phyloP scores from a whole-genome alignment of 2,329 filamentous ascomycete genomes.

The Fusarium verrucosum region DNA sequence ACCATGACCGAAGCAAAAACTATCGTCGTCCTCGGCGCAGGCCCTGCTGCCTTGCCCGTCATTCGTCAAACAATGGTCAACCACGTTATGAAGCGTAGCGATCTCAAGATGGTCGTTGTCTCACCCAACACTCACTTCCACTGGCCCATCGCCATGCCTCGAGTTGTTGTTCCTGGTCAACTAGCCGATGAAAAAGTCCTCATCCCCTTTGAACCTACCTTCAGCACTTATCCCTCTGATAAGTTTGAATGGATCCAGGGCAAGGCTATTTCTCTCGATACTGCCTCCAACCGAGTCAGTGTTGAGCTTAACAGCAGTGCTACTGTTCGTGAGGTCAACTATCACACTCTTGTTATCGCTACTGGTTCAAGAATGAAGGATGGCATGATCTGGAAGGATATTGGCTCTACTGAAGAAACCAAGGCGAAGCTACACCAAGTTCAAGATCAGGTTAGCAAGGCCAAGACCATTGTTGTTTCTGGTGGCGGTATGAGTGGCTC shows the following conservation, averaged over 20 bases:
- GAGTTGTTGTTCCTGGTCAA: slow-evolving; percentile 58
- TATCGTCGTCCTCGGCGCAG: slow-evolving; percentile 62
- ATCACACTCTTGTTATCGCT: slow-evolving; percentile 64
- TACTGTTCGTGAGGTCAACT: slow-evolving; percentile 52
- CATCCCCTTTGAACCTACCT: slow-evolving; percentile 52
- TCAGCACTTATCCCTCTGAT: slow-evolving; percentile 57
- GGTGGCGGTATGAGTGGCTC: slow-evolving; percentile 62
- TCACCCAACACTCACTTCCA: slow-evolving; percentile 59
- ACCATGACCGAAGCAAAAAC: slow-evolving; percentile 46
- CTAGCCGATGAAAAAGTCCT: slow-evolving; percentile 54
- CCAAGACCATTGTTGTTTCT: slow-evolving; percentile 60
- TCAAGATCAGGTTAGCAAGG: slow-evolving; percentile 52
- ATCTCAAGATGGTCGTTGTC: slow-evolving; percentile 58
- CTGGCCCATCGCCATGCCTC: slow-evolving; percentile 59
- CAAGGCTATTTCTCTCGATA: slow-evolving; percentile 56
- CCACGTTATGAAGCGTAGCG: slow-evolving; percentile 51
- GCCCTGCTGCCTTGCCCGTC: slow-evolving; percentile 56
- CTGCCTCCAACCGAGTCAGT: slow-evolving; percentile 53
- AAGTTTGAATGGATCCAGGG: slow-evolving; percentile 64
- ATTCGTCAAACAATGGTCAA: slow-evolving; percentile 62
- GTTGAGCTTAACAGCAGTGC: slow-evolving; percentile 50
- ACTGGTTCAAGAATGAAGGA: slow-evolving; percentile 59
- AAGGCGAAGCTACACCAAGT: slow-evolving; percentile 51
- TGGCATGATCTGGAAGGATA: slow-evolving; percentile 60
- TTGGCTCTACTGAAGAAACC: slow-evolving; percentile 55